Evolutionary conservation across 371 early-diverging fungal species (phyloP).

Genomic region (Fennellomyces sp.): DNA sequence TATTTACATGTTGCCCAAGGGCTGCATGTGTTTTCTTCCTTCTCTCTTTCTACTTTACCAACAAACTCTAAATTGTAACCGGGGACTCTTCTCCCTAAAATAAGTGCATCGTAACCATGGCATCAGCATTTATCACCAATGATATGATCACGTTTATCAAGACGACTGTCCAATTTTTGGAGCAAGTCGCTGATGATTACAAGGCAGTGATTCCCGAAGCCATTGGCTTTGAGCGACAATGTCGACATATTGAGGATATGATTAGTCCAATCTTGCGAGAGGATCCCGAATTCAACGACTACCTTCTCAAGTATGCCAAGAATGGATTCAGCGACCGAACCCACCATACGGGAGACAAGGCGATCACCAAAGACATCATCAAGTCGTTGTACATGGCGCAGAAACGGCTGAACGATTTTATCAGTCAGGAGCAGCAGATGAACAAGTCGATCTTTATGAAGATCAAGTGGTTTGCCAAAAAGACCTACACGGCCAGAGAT

Average conservation of each 20-base stretch:
- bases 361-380: background rate
- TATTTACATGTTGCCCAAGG: no score
- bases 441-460: background rate
- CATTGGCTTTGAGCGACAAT: background rate
- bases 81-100: background rate
- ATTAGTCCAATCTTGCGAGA: background rate
- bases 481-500: background rate
- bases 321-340: background rate
- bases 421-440: background rate
- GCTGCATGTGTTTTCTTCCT: no score
- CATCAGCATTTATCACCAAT: background rate
- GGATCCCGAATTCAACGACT: background rate
- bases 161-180: background rate
- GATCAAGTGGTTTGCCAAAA: background rate
- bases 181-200: background rate
- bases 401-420: background rate
- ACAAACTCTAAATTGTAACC: no score
- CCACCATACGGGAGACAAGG: background rate
- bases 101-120: background rate
- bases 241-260: background rate
- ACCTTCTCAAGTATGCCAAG: background rate
- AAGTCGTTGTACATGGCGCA: background rate
- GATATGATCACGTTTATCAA: background rate
- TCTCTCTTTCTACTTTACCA: no score
- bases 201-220: background rate